Conservation (phyloP, 176 grass and related monocot species). For the Elymus sibiricus region DNA sequence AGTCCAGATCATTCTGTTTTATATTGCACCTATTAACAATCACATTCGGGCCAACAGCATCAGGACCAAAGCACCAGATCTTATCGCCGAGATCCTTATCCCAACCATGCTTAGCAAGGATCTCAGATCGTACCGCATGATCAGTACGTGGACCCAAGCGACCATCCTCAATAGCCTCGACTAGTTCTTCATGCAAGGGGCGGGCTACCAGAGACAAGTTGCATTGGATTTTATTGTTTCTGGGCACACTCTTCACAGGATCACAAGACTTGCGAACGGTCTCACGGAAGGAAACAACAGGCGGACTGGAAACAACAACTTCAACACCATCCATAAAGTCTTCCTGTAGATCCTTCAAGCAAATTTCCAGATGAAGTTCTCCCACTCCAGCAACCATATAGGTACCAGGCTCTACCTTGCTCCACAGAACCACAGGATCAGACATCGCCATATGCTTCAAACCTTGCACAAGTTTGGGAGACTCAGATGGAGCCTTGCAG, state of each 20-base stretch:
- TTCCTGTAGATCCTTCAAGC: slow-evolving; percentile 56
- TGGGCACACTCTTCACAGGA: neutral
- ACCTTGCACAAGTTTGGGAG: slow-evolving; percentile 47
- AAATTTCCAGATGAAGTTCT: slow-evolving; percentile 1
- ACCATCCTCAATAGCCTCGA: no score
- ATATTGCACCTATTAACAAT: neutral
- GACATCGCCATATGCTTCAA: slow-evolving; percentile 52
- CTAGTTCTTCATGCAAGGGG: neutral
- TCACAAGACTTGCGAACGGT: slow-evolving; percentile 21
- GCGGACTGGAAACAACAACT: slow-evolving; percentile 10
- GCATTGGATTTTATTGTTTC: neutral
- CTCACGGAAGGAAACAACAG: slow-evolving; percentile 29
- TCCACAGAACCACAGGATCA: slow-evolving; percentile 51
- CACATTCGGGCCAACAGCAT: neutral
- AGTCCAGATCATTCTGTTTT: neutral
- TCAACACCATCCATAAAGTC: slow-evolving; percentile 61
- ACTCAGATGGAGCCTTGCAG: slow-evolving; percentile 44
- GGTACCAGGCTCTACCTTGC: slow-evolving; percentile 42
- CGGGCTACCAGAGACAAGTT: neutral
- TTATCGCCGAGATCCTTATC: no score
- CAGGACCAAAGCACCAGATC: neutral
- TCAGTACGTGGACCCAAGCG: no score
- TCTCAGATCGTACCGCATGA: no score
- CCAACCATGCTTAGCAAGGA: no score
- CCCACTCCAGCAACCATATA: slow-evolving; percentile 54